phyloP scores from a whole-genome alignment of 2,329 filamentous ascomycete species.

The Bisporella sp. region DNA sequence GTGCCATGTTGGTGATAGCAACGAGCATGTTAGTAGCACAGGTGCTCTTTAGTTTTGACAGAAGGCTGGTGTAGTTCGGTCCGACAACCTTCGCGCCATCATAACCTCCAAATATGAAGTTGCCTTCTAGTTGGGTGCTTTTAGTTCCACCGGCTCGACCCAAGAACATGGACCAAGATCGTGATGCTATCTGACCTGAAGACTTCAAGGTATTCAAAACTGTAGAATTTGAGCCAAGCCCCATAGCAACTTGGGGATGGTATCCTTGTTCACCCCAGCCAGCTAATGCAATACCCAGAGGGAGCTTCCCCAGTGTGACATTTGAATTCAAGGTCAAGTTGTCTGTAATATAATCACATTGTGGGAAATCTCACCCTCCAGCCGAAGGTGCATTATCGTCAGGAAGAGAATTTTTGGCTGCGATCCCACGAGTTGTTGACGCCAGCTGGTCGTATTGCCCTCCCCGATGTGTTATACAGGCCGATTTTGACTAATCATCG shows the following conservation, averaged over 20 bases:
- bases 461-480: slow-evolving; percentile 1
- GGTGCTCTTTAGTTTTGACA: background rate
- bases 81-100: slow-evolving; percentile 2
- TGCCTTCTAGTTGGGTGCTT: background rate
- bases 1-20: slow-evolving; percentile 1
- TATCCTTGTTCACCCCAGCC: slow-evolving; percentile 5
- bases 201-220: background rate
- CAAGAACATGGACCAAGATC: slow-evolving; percentile 2
- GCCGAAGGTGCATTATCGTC: background rate
- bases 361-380: background rate
- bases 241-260: slow-evolving; percentile 1
- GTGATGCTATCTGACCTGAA: slow-evolving; percentile 1
- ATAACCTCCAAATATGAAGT: slow-evolving; percentile 1
- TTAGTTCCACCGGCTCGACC: background rate
- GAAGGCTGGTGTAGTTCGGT: background rate
- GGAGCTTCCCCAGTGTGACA: background rate
- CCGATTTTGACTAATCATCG: background rate
- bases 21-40: slow-evolving; percentile 2
- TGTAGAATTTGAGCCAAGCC: slow-evolving; percentile 1
- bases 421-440: background rate
- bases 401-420: background rate
- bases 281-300: background rate
- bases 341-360: background rate
- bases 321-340: background rate
- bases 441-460: background rate